These are phyloP conservation scores for Solanum infundibuliforme DNA, from an alignment of 257 asterid species.

Conservation along the genomic window DNA sequence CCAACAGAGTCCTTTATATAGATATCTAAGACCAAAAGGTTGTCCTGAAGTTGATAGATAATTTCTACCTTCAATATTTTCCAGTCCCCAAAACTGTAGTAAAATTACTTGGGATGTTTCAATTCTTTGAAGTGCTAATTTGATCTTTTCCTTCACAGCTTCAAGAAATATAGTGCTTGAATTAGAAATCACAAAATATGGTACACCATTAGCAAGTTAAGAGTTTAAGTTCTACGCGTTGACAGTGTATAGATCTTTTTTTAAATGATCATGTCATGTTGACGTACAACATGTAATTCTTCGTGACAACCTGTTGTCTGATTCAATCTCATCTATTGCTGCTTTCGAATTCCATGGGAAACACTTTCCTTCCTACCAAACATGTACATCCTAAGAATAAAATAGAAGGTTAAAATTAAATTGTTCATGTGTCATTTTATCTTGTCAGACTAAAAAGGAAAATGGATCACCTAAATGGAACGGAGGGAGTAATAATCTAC, in stretches of 20 bases:
- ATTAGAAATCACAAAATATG: not conserved
- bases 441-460: no score
- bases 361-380: no score
- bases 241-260: not conserved
- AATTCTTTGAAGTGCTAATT: not conserved
- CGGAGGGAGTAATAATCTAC: no score
- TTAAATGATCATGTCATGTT: not conserved
- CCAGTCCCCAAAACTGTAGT: conserved; percentile 7
- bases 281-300: not conserved
- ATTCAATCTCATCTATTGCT: no score
- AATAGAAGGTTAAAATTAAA: no score
- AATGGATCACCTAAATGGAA: no score
- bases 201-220: not conserved
- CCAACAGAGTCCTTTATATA: conserved; percentile 1
- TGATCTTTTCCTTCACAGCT: not conserved
- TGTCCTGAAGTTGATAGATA: conserved; percentile 4
- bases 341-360: no score
- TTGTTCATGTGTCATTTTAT: no score
- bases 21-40: not conserved
- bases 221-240: not conserved
- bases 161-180: not conserved
- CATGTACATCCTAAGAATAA: no score
- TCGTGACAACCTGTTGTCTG: not conserved
- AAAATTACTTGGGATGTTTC: conserved; percentile 2
- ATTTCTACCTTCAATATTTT: not conserved